Evolutionary conservation across 345 rosid species (phyloP), one percentile per base, ranked within the genome.

Genomic region (Populus alba): DNA sequence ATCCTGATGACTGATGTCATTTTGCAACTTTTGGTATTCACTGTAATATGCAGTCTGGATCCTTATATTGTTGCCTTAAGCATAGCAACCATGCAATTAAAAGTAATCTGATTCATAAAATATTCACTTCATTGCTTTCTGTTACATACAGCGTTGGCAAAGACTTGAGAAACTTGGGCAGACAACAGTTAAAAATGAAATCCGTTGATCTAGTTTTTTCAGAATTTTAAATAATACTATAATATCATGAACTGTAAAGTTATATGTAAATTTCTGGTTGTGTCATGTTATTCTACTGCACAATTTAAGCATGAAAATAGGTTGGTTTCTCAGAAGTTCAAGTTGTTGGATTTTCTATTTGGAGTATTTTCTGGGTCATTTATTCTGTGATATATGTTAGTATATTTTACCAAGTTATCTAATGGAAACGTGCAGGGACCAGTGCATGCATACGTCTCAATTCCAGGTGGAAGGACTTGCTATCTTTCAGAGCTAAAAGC

Each of bases 401-500:
- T 6, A 3, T 29, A 13, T 57, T 25, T 43, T 41, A 41, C 8
- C 1, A 70, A 41, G 31, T 70, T 69, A 47, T 47, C n/a, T 3
- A 57, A 25, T 72, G 75, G 59, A 70, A 76, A 72, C 66, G 59
- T 51, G 61, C 83, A 93, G 97, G 97, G 97, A 59, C 97, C 97
- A 29, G 94, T 95, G 10, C 98, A 93, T 84, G 91, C 97, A 35
- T 95, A 93, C 77, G 85, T 91, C 39, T 86, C 89, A 68, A 84
- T 90, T 77, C 97, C 97, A 70, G 97, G 97, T 25, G 95, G 92
- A 67, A 90, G 86, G 86, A 95, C 98, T 61, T 84, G 94, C 87
- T 91, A 92, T 79, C 95, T 95, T 57, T 92, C 98, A 0, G 98
- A 93, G 87, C 81, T 95, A 78, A 91, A 82, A 81, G 87, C 95